Evolutionary conservation across 805 yeast genomes (phyloP).

Genomic region (Saccharomycopsis sp.): DNA sequence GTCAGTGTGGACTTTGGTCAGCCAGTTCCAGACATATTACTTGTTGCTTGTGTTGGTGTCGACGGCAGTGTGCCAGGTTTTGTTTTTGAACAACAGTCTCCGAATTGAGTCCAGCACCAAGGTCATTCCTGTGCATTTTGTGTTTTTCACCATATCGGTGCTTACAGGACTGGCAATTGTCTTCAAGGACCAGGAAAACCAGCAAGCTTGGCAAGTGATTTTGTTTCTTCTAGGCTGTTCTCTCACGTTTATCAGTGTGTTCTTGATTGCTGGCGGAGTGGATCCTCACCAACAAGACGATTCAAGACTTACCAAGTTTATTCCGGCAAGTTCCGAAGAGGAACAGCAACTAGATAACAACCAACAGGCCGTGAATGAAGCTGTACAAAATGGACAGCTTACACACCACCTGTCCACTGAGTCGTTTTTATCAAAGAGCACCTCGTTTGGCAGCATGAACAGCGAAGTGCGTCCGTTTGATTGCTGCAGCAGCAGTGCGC

Average conservation of each 20-base stretch:
- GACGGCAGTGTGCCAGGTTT: constrained; percentile 36
- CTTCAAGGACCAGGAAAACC: constrained; percentile 33
- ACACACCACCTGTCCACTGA: background rate
- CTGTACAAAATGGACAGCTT: background rate
- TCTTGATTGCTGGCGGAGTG: constrained; percentile 26
- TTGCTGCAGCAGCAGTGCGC: background rate
- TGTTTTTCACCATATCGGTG: constrained; percentile 37
- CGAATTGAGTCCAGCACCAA: constrained; percentile 34
- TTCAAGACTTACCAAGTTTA: background rate
- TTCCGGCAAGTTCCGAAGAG: background rate
- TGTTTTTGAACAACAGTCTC: constrained; percentile 32
- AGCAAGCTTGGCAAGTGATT: constrained; percentile 21
- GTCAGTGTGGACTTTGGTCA: constrained; percentile 4
- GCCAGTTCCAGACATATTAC: constrained; percentile 27
- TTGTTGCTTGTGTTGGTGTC: constrained; percentile 27
- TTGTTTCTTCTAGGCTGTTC: constrained; percentile 30
- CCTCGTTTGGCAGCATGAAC: constrained; percentile 3
- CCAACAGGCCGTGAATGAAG: background rate
- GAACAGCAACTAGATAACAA: too few species aligned
- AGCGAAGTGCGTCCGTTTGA: too few species aligned
- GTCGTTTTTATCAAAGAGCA: constrained; percentile 10
- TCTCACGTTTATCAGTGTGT: constrained; percentile 35
- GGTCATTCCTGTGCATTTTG: constrained; percentile 43
- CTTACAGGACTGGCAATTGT: constrained; percentile 34
- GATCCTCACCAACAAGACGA: background rate